Evolutionary conservation across 768 basidiomycete species (phyloP).

Genomic region (Crassisporium funariophilum): DNA sequence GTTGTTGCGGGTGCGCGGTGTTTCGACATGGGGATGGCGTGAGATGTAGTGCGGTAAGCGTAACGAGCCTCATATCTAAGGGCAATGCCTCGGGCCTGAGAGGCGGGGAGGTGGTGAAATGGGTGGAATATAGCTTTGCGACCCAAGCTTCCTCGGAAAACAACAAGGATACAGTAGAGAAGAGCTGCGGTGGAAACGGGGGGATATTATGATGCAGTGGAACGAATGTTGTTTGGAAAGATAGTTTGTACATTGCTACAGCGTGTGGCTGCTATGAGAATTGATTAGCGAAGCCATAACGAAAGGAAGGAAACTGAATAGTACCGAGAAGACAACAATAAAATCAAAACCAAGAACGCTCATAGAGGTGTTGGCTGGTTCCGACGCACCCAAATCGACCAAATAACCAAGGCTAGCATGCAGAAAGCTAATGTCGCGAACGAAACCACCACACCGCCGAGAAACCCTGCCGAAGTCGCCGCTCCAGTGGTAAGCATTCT

Average conservation of each 20-base stretch:
- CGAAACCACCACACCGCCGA: slow-evolving; percentile 30
- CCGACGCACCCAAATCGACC: slow-evolving; percentile 20
- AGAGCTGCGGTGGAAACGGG: not conserved
- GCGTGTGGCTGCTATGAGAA: not conserved
- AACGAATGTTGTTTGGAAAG: not conserved
- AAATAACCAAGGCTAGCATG: slow-evolving; percentile 10
- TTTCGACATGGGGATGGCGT: slow-evolving; percentile 1
- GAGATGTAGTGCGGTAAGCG: slow-evolving; percentile 4
- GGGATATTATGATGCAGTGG: not conserved
- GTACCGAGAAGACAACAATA: too few species aligned
- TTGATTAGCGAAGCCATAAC: too few species aligned
- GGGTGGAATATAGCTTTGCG: too few species aligned
- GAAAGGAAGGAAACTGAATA: too few species aligned
- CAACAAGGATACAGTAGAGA: not conserved
- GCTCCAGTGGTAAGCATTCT: slow-evolving; percentile 26
- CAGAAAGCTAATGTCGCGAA: slow-evolving; percentile 15
- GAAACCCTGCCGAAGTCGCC: slow-evolving; percentile 35
- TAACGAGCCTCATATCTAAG: slow-evolving; percentile 8
- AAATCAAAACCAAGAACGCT: slow-evolving; percentile 2
- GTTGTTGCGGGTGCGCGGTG: too few species aligned
- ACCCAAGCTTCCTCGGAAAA: too few species aligned
- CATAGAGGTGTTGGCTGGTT: not conserved
- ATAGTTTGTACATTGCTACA: not conserved
- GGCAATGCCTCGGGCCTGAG: too few species aligned
- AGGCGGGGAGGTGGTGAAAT: too few species aligned